These are phyloP conservation scores for Phytophthora chlamydospora DNA, from an alignment of 352 stramenopile genomes.

Conservation along the genomic window DNA sequence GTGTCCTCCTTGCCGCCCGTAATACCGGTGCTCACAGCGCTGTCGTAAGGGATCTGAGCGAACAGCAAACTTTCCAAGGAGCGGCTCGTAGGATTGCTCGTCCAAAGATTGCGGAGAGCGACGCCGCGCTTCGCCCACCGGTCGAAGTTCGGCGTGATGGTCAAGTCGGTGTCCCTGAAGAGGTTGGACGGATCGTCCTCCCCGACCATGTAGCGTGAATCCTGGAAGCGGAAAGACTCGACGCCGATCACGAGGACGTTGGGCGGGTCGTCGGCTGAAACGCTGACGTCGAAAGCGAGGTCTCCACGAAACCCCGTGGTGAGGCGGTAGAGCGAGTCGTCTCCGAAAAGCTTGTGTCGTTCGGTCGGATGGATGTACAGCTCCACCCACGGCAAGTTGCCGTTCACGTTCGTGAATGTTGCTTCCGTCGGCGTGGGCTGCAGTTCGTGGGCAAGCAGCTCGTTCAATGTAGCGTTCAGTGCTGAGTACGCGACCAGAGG, in stretches of 20 bases:
- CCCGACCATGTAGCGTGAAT: constrained; percentile 7
- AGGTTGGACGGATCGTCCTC: constrained; percentile 35
- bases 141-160: constrained; percentile 49
- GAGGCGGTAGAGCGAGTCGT: constrained; percentile 28
- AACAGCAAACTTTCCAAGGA: constrained; percentile 60
- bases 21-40: constrained; percentile 46
- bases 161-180: constrained; percentile 12
- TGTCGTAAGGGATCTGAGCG: constrained; percentile 57
- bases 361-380: constrained; percentile 30
- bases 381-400: constrained; percentile 14
- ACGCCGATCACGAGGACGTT: constrained; percentile 4
- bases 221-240: constrained; percentile 9
- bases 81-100: constrained; percentile 53
- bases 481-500: constrained; percentile 24
- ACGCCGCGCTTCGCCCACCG: constrained; percentile 46
- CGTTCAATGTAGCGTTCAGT: constrained; percentile 30
- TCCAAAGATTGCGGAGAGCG: constrained; percentile 56
- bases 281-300: constrained; percentile 26
- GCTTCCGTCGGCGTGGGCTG: constrained; percentile 10
- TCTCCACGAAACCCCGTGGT: constrained; percentile 27
- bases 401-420: constrained; percentile 13
- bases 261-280: constrained; percentile 6
- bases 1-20: constrained; percentile 34
- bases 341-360: constrained; percentile 24
- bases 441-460: constrained; percentile 17